Conservation (phyloP, 129 eudicot species). For the Kitagawia praeruptora region DNA sequence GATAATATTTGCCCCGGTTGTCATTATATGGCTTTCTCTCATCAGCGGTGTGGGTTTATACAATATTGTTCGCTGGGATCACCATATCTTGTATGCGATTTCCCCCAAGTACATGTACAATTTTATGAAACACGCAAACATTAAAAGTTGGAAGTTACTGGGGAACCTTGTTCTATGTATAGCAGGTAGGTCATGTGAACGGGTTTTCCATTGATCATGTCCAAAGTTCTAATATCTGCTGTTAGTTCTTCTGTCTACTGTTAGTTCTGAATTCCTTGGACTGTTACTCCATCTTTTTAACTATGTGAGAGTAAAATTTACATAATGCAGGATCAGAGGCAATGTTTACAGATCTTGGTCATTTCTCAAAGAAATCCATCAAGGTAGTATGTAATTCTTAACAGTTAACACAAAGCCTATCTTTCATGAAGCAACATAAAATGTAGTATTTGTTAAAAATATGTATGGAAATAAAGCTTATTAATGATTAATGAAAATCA, state of each 20-base stretch:
- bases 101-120: constrained; percentile 42
- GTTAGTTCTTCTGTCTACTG: background rate
- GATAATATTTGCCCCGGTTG: constrained; percentile 47
- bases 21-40: constrained; percentile 37
- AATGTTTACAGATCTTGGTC: constrained; percentile 59
- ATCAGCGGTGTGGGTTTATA: constrained; percentile 43
- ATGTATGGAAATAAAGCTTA: background rate
- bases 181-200: constrained; percentile 33
- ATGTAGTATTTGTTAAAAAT: background rate
- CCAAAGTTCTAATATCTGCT: background rate
- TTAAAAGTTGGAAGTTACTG: constrained; percentile 34
- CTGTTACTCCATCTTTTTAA: background rate
- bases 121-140: constrained; percentile 25
- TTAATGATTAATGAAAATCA: background rate
- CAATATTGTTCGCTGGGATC: constrained; percentile 31
- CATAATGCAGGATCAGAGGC: constrained; percentile 43
- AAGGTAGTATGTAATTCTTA: constrained; percentile 26
- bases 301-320: background rate
- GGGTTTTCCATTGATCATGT: background rate
- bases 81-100: constrained; percentile 29
- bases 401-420: background rate
- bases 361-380: constrained; percentile 47
- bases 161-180: constrained; percentile 44
- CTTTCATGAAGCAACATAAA: background rate
- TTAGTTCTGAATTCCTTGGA: background rate